A percentile compares a stretch with the other conserved stretches of the same genome.
Conservation (phyloP, 768 basidiomycete genomes). For the Tricholomella constricta region DNA sequence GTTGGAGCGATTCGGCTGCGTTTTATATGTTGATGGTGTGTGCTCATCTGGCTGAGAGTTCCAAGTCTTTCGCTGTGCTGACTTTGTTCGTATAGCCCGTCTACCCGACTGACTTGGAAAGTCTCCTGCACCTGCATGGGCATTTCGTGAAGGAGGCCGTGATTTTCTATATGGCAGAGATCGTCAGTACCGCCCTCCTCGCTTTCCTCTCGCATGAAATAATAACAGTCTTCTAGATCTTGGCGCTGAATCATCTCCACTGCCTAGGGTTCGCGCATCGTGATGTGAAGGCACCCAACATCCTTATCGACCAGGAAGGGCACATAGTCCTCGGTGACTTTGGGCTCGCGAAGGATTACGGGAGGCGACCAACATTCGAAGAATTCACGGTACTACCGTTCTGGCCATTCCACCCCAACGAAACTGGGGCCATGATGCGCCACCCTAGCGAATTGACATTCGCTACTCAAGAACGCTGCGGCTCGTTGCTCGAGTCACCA, state of each 20-base stretch:
- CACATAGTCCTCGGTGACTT: constrained; percentile 36
- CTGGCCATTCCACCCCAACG: constrained; percentile 29
- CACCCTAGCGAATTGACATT: constrained; percentile 26
- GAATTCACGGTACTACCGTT: constrained; percentile 34
- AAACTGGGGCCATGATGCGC: constrained; percentile 20
- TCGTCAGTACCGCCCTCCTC: constrained; percentile 23
- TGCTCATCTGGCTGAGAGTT: background rate
- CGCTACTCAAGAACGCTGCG: constrained; percentile 27
- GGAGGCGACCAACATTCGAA: constrained; percentile 20
- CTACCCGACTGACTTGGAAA: constrained; percentile 32
- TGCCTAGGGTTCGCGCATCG: constrained; percentile 34
- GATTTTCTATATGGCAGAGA: constrained; percentile 36
- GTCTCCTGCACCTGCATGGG: constrained; percentile 29
- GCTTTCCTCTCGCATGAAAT: background rate
- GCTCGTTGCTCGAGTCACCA: constrained; percentile 34
- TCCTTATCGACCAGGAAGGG: constrained; percentile 31
- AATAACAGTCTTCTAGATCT: constrained; percentile 22
- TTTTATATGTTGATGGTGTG: constrained; percentile 29
- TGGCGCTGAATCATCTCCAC: constrained; percentile 33
- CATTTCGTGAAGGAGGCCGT: constrained; percentile 24
- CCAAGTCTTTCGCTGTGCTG: background rate
- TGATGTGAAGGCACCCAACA: constrained; percentile 36
- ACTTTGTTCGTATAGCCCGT: constrained; percentile 20
- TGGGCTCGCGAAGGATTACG: constrained; percentile 32
- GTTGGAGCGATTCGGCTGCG: constrained; percentile 25